Percentiles rank a stretch among this genome's conserved stretches.
phyloP scores from a whole-genome alignment of 371 early-diverging fungal genomes.

The Entomophthora muscae region DNA sequence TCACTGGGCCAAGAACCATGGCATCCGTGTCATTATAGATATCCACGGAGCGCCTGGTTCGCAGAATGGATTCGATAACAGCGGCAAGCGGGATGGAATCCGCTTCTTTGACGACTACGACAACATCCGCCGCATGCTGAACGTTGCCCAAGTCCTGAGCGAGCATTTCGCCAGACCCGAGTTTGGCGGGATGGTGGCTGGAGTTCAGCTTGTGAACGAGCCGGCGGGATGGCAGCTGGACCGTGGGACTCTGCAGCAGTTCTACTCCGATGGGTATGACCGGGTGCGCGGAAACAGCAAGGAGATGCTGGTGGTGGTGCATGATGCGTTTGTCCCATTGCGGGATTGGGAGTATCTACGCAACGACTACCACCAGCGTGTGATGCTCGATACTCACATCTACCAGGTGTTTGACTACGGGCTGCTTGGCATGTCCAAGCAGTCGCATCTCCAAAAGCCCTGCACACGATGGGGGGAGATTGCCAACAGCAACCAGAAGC shows the following conservation, averaged over 20 bases:
- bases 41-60: slow-evolving; percentile 61
- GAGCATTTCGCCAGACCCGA: not conserved
- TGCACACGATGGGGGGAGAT: not conserved
- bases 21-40: slow-evolving; percentile 49
- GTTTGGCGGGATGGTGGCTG: not conserved
- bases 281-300: slow-evolving; percentile 6
- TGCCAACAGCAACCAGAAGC: not conserved
- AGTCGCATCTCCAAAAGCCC: not conserved
- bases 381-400: slow-evolving; percentile 22
- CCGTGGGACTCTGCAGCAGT: slow-evolving; percentile 10
- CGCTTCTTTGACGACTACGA: not conserved
- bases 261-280: slow-evolving; percentile 15
- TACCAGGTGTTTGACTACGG: slow-evolving; percentile 22
- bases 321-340: slow-evolving; percentile 20
- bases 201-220: slow-evolving; percentile 10
- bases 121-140: not conserved
- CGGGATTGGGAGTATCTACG: slow-evolving; percentile 15
- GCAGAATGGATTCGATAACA: slow-evolving; percentile 32
- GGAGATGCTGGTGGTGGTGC: slow-evolving; percentile 11
- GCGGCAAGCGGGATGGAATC: slow-evolving; percentile 14
- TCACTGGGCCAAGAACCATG: slow-evolving; percentile 49
- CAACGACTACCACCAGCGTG: slow-evolving; percentile 11
- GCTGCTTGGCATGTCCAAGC: slow-evolving; percentile 6
- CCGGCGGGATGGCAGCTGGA: slow-evolving; percentile 10
- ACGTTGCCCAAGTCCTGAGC: not conserved